Evolutionary conservation across 306 rosid species (phyloP).

Genomic region (Elaeagnus macrophylla): DNA sequence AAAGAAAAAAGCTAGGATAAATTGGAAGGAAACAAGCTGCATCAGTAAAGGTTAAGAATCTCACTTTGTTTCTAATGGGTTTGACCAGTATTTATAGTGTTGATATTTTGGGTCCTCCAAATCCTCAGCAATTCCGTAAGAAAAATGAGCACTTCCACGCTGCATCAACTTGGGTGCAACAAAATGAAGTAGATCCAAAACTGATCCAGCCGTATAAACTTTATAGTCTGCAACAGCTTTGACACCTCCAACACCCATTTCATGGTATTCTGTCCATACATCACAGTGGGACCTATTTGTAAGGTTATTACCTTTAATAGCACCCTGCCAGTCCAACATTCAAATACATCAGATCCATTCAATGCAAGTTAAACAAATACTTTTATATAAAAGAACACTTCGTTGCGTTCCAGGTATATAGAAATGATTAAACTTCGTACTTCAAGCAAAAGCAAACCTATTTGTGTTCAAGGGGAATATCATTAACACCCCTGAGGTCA

Average conservation of each 20-base stretch:
- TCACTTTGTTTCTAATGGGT: slow-evolving; percentile 74
- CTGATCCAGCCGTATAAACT: slow-evolving; percentile 51
- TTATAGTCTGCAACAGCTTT: slow-evolving; percentile 65
- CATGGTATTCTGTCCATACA: slow-evolving; percentile 79
- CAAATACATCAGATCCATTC: slow-evolving; percentile 12
- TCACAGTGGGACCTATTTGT: slow-evolving; percentile 53
- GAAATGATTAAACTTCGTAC: too few species aligned
- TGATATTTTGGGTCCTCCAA: slow-evolving; percentile 61
- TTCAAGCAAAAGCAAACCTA: too few species aligned
- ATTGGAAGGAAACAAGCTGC: slow-evolving; percentile 3
- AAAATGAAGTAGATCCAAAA: slow-evolving; percentile 57
- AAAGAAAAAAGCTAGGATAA: neutral
- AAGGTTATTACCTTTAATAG: slow-evolving; percentile 48
- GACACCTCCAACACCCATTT: slow-evolving; percentile 66
- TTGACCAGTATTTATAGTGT: slow-evolving; percentile 79
- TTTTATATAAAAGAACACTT: too few species aligned
- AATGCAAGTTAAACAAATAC: slow-evolving; percentile 9
- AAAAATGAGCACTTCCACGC: slow-evolving; percentile 72
- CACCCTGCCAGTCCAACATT: slow-evolving; percentile 36
- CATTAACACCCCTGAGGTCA: too few species aligned
- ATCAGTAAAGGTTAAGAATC: slow-evolving; percentile 13
- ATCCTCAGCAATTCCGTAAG: slow-evolving; percentile 67
- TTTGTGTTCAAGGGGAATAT: too few species aligned
- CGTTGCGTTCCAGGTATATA: too few species aligned
- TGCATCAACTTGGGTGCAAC: slow-evolving; percentile 82